phyloP scores from a whole-genome alignment of 805 yeast genomes.

The Jamesozyma spencerorum region DNA sequence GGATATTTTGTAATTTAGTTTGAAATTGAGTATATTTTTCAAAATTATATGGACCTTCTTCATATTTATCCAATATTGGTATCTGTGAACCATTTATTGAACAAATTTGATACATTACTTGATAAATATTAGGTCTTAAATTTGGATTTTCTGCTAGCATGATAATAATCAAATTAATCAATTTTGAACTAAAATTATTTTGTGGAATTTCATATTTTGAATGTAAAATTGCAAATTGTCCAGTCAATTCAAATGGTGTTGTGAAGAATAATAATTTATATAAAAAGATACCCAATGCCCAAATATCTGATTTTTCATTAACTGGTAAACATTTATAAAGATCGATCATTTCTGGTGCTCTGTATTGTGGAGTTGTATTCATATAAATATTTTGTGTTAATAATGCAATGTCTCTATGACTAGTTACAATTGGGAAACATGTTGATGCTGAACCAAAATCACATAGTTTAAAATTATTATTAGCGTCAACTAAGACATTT shows the following conservation, averaged over 20 bases:
- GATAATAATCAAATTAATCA: constrained; percentile 68
- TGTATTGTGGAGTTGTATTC: constrained; percentile 92
- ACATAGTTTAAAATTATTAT: constrained; percentile 68
- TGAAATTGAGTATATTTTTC: constrained; percentile 48
- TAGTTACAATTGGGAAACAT: constrained; percentile 46
- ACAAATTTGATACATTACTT: constrained; percentile 59
- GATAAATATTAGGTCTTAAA: constrained; percentile 79
- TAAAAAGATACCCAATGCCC: constrained; percentile 92
- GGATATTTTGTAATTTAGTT: constrained; percentile 25
- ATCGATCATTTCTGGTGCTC: constrained; percentile 95
- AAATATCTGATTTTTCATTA: constrained; percentile 87
- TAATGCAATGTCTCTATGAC: constrained; percentile 69
- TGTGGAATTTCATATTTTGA: constrained; percentile 74
- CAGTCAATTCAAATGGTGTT: constrained; percentile 83
- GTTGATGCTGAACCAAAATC: constrained; percentile 86
- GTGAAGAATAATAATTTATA: constrained; percentile 88
- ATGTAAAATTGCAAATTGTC: constrained; percentile 79
- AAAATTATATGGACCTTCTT: constrained; percentile 46
- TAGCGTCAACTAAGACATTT: constrained; percentile 72
- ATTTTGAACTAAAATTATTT: constrained; percentile 62
- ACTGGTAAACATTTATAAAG: constrained; percentile 73
- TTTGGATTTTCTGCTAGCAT: constrained; percentile 79
- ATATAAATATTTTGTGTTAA: constrained; percentile 77
- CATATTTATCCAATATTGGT: constrained; percentile 38
- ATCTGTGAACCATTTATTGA: constrained; percentile 47